These are phyloP conservation scores for Dactylonectria estremocensis DNA, from an alignment of 2,329 filamentous ascomycete species.

Conservation along the genomic window DNA sequence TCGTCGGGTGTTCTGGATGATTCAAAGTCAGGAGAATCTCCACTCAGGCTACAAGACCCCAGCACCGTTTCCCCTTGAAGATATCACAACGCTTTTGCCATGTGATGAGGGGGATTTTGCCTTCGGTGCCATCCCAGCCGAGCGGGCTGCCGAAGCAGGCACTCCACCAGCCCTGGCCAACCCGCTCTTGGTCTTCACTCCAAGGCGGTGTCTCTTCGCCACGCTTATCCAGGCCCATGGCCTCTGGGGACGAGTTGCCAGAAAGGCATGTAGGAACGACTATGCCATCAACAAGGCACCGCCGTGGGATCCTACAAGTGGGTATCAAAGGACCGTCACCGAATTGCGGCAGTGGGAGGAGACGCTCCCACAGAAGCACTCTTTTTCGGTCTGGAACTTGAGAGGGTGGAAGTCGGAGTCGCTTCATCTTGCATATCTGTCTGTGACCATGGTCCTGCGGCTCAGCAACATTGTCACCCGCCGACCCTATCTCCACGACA, in stretches of 20 bases:
- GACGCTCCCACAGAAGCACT: conserved; percentile 50
- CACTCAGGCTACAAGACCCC: conserved; percentile 54
- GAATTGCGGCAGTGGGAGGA: conserved; percentile 49
- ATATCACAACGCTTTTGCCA: conserved; percentile 55
- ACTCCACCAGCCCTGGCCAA: conserved; percentile 49
- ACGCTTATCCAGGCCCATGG: conserved; percentile 56
- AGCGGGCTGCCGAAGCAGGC: conserved; percentile 52
- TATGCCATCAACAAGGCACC: conserved; percentile 22
- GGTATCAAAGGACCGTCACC: conserved; percentile 42
- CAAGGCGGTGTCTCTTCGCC: conserved; percentile 54
- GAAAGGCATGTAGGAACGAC: conserved; percentile 45
- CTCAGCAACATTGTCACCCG: conserved; percentile 56
- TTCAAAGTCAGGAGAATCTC: conserved; percentile 55
- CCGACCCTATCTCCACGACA: conserved; percentile 53
- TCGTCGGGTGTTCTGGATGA: conserved; percentile 56
- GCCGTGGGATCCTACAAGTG: conserved; percentile 47
- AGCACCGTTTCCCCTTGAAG: conserved; percentile 51
- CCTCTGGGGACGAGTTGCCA: conserved; percentile 55
- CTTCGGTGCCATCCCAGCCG: conserved; percentile 50
- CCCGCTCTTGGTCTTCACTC: conserved; percentile 43
- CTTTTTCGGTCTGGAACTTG: conserved; percentile 56
- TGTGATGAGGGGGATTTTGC: conserved; percentile 57
- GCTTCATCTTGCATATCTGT: conserved; percentile 55
- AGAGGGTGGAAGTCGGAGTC: conserved; percentile 53
- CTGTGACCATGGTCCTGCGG: conserved; percentile 54